These are phyloP conservation scores for Penium margaritaceum DNA, from an alignment of 139 green algal species.

Conservation along the genomic window DNA sequence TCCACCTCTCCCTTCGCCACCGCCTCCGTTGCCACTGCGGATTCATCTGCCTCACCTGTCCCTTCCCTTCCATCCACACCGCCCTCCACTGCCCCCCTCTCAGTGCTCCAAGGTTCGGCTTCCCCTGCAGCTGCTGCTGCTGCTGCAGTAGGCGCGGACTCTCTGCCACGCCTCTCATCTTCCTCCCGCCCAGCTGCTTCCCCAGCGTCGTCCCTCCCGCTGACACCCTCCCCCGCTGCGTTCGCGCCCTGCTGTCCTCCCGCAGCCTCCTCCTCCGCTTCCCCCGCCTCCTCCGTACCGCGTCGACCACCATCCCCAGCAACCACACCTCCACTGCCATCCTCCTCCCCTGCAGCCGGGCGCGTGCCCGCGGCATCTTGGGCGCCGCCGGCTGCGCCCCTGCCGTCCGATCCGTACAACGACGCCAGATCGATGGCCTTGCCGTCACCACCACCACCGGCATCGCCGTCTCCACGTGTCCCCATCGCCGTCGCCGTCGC, in stretches of 20 bases:
- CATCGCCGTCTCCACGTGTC: not conserved
- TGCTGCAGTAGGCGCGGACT: not conserved
- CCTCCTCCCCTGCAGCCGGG: not conserved
- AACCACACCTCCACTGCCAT: constrained; percentile 3
- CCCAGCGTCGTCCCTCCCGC: not conserved
- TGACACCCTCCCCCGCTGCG: not conserved
- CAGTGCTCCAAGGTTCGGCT: not conserved
- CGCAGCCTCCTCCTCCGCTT: too few species aligned
- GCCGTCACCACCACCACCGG: too few species aligned
- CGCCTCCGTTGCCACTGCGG: not conserved
- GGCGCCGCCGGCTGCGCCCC: too few species aligned
- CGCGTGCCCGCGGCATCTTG: not conserved
- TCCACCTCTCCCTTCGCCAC: not conserved
- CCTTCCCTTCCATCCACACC: not conserved
- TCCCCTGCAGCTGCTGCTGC: not conserved
- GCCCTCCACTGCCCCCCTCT: not conserved
- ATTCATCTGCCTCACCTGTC: not conserved
- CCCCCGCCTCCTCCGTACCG: too few species aligned
- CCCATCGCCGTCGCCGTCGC: not conserved
- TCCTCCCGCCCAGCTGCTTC: not conserved
- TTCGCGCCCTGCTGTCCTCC: not conserved
- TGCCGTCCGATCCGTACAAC: too few species aligned
- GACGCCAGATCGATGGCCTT: too few species aligned
- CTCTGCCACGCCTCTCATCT: not conserved
- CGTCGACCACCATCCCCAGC: not conserved